Evolutionary conservation across 2,329 filamentous ascomycete genomes (phyloP).

Genomic region (Escovopsis sp.): DNA sequence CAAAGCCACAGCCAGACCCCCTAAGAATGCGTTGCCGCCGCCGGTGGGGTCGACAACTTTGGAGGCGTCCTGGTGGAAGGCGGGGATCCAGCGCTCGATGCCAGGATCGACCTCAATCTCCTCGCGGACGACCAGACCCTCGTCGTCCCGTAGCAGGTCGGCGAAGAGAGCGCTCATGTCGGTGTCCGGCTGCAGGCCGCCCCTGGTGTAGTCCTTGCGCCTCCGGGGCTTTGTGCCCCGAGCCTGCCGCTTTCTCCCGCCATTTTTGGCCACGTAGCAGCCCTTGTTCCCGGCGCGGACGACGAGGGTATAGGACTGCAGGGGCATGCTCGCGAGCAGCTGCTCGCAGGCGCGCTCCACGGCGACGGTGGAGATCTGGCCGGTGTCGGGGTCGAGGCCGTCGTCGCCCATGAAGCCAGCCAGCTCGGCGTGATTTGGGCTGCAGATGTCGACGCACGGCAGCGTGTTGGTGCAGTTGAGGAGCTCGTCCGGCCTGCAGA

Average conservation of each 20-base stretch:
- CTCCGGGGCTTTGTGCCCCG: conserved; percentile 14
- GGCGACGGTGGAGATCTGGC: conserved; percentile 33
- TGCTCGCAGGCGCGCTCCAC: conserved; percentile 47
- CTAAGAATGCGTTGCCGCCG: conserved; percentile 80
- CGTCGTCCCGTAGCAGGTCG: conserved; percentile 37
- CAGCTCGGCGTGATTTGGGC: conserved; percentile 82
- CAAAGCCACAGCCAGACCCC: conserved; percentile 41
- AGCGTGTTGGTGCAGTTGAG: conserved; percentile 49
- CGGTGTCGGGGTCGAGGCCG: conserved; percentile 38
- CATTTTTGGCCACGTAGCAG: conserved; percentile 48
- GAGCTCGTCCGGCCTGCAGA: conserved; percentile 57
- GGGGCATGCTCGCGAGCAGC: conserved; percentile 47
- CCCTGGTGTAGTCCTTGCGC: conserved; percentile 28
- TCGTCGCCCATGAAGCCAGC: conserved; percentile 62
- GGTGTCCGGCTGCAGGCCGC: conserved; percentile 41
- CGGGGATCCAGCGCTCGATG: conserved; percentile 60
- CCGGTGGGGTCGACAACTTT: conserved; percentile 84
- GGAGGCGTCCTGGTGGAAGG: conserved; percentile 42
- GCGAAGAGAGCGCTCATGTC: conserved; percentile 49
- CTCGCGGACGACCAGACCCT: conserved; percentile 37
- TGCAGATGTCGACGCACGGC: conserved; percentile 46
- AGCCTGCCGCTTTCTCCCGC: conserved; percentile 31
- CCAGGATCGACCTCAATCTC: conserved; percentile 48
- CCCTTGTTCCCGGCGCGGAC: conserved; percentile 58
- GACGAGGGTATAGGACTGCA: conserved; percentile 50